Conservation (phyloP, 148 eudicot genomes). For the Camellia lanceoleosa region DNA sequence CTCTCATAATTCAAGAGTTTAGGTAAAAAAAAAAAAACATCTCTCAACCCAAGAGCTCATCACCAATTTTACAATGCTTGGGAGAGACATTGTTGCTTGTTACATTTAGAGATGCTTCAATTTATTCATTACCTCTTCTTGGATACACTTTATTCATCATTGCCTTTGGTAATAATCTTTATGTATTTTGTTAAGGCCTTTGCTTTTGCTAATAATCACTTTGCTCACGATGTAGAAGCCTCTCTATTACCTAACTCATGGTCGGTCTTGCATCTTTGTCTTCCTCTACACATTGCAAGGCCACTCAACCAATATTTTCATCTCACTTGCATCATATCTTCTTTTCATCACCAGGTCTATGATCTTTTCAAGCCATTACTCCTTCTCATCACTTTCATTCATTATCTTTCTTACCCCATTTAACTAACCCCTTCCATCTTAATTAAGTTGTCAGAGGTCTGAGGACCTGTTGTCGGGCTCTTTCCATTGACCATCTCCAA, state of each 20-base stretch:
- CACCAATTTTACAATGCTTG: too few species aligned
- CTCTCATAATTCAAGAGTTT: too few species aligned
- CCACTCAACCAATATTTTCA: conserved; percentile 23
- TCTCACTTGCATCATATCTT: conserved; percentile 8
- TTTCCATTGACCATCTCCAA: conserved; percentile 18
- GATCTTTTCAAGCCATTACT: conserved; percentile 26
- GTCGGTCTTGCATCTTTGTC: conserved; percentile 37
- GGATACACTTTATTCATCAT: too few species aligned
- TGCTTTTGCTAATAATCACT: too few species aligned
- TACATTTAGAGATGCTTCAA: too few species aligned
- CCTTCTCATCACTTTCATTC: neutral
- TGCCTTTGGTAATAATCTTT: too few species aligned
- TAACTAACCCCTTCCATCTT: conserved; percentile 14
- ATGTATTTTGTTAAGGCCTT: too few species aligned
- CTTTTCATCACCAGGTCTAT: conserved; percentile 28
- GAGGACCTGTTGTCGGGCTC: neutral
- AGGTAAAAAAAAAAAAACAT: too few species aligned
- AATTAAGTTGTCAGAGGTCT: neutral
- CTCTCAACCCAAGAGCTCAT: too few species aligned
- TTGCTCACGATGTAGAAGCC: neutral
- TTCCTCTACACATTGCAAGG: conserved; percentile 33
- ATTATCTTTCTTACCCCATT: conserved; percentile 14
- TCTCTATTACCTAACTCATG: conserved; percentile 19
- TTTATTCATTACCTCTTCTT: too few species aligned
- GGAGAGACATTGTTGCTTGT: too few species aligned